Base-by-base conservation (phyloP, 768 basidiomycete species). In the Nidularia sp. region DNA sequence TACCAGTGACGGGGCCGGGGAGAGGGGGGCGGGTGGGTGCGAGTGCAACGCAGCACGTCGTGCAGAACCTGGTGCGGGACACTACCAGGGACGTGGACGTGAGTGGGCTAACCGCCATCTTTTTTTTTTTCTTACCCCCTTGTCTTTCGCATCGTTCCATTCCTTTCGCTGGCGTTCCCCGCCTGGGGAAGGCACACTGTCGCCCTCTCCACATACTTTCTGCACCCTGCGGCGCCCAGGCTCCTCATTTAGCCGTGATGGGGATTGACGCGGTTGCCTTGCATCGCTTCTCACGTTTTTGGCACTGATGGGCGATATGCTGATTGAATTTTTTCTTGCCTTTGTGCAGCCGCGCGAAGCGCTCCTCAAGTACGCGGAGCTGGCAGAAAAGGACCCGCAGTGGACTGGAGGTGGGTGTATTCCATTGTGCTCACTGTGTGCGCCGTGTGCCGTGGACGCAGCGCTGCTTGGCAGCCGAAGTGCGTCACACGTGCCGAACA, bases 341-440 rank as follows among this genome's bases (percentile, higher is more conserved):
- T n/a, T n/a, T n/a, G n/a, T n/a, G n/a, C 71, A 98, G 96, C 97
- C 97, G 42, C 88, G 97, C 55, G 95, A 97, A 71, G 97, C 97
- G 3, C 74, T 99, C 51, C 88, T 98, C 77, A 93, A 86, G 70
- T 98, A 94, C 60, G 97, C 97, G 34, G 71, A 86, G 13, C 65
- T 70, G 52, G 85, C 86, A 55, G 87, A 90, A 43, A 72, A 79
- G 55, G 87, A 96, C 66, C 92, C 89, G 49, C 80, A 84, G 61
- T 93, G 88, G 87, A 91, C 93, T 45, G 70, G 68, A 73, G 93
- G 93, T 93, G 65, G 74, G 34, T 51, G 54, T 59, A 55, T 54
- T 50, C 52, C 47, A 55, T 54, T 49, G 52, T 59, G 47, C 34
- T 50, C n/a, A 39, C 7, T 7, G 36, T n/a, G n/a, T 39, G 8